phyloP scores from a whole-genome alignment of 495 filamentous ascomycete species.

The Podospora didyma region DNA sequence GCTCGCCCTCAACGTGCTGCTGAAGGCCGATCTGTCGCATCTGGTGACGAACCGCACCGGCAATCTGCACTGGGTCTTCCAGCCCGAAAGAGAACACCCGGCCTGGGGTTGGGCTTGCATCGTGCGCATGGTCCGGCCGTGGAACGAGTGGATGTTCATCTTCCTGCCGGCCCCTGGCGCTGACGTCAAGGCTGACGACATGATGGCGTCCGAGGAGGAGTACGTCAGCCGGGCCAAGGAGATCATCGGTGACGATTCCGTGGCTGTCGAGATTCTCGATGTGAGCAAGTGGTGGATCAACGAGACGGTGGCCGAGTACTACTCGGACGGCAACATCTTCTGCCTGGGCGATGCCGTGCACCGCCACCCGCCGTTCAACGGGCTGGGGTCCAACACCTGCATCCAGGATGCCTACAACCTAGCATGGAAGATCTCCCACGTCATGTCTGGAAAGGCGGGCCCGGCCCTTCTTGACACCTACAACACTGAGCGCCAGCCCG shows the following conservation, averaged over 20 bases:
- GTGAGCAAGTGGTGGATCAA: constrained; percentile 42
- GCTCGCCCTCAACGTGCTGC: constrained; percentile 49
- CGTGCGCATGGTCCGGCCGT: constrained; percentile 41
- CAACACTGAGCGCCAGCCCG: constrained; percentile 39
- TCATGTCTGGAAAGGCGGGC: constrained; percentile 31
- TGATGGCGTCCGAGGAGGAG: constrained; percentile 29
- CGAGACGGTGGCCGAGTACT: constrained; percentile 39
- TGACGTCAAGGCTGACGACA: constrained; percentile 27
- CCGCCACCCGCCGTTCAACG: constrained; percentile 45
- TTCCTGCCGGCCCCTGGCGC: constrained; percentile 29
- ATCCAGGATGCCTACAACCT: constrained; percentile 49
- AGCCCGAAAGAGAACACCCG: constrained; percentile 32
- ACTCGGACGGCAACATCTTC: constrained; percentile 38
- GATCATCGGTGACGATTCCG: constrained; percentile 49
- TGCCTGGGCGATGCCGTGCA: constrained; percentile 47
- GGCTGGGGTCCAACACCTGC: constrained; percentile 46
- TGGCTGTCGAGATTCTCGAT: constrained; percentile 30
- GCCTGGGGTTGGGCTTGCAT: constrained; percentile 32
- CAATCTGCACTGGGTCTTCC: constrained; percentile 53
- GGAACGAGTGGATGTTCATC: constrained; percentile 46
- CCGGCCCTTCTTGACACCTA: constrained; percentile 28
- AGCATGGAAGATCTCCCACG: constrained; percentile 45
- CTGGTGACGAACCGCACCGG: constrained; percentile 45
- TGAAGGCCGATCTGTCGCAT: constrained; percentile 50
- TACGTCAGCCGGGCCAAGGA: constrained; percentile 37